Evolutionary conservation across 495 filamentous ascomycete species (phyloP).

Genomic region (Podospora comata): DNA sequence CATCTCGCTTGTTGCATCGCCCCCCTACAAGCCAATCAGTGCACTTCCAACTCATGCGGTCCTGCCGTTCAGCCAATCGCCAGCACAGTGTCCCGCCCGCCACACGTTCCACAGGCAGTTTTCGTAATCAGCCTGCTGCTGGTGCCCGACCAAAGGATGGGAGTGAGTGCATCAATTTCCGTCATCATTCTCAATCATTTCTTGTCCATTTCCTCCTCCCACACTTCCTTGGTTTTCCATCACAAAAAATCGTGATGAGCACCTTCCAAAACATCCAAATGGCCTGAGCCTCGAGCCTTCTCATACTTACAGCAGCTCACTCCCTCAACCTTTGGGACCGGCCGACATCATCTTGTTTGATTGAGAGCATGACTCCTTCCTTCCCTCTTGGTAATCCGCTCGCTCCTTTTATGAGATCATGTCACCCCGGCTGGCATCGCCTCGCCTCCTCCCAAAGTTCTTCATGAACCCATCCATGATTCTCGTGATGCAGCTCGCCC

Average conservation of each 20-base stretch:
- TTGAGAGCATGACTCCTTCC: background rate
- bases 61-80: constrained; percentile 11
- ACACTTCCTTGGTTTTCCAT: constrained; percentile 6
- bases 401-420: background rate
- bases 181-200: constrained; percentile 5
- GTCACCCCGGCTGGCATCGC: background rate
- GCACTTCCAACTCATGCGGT: constrained; percentile 8
- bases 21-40: constrained; percentile 17
- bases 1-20: constrained; percentile 2
- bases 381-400: background rate
- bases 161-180: constrained; percentile 10
- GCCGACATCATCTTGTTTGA: background rate
- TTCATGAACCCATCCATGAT: background rate
- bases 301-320: background rate
- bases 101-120: constrained; percentile 2
- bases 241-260: background rate
- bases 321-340: background rate
- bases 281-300: background rate
- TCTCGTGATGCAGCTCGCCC: constrained; percentile 6
- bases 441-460: background rate
- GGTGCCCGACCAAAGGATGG: constrained; percentile 3
- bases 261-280: background rate
- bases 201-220: background rate
- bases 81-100: background rate
- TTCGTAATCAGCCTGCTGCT: constrained; percentile 14